Conservation (phyloP, 208 protist genomes). For the Trypanosoma vivax region DNA sequence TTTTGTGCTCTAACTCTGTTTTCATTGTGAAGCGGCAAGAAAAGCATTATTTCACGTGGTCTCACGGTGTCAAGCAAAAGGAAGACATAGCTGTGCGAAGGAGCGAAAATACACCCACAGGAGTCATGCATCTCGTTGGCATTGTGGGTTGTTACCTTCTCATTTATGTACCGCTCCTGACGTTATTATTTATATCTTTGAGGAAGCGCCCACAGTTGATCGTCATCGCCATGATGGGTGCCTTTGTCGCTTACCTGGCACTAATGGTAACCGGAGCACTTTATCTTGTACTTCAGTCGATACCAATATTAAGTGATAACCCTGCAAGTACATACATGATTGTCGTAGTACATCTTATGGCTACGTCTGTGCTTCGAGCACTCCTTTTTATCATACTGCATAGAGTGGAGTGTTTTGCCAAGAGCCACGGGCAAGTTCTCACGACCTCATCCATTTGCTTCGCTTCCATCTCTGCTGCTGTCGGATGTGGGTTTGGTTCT, state of each 20-base stretch:
- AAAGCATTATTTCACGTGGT: too few species aligned
- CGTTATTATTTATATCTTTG: neutral
- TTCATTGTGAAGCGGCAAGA: too few species aligned
- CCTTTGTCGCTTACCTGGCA: conserved; percentile 8
- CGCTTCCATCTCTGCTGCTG: conserved; percentile 29
- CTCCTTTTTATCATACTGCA: conserved; percentile 21
- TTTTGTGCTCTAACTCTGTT: too few species aligned
- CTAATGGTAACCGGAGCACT: conserved; percentile 13
- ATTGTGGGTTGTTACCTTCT: conserved; percentile 14
- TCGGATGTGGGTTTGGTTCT: conserved; percentile 44
- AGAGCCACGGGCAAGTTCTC: conserved; percentile 25
- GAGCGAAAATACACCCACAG: neutral
- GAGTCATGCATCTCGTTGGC: conserved; percentile 12
- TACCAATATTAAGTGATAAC: neutral
- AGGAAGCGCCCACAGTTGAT: conserved; percentile 11
- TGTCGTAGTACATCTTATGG: conserved; percentile 21
- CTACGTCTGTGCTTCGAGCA: conserved; percentile 19
- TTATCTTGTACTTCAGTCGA: neutral
- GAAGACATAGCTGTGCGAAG: too few species aligned
- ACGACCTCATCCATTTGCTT: conserved; percentile 35
- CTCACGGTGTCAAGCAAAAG: too few species aligned
- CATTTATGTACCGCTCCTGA: conserved; percentile 5
- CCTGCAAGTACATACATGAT: conserved; percentile 4
- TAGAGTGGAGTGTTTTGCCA: conserved; percentile 23
- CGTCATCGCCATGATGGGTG: conserved; percentile 3